Evolutionary conservation across 2,329 filamentous ascomycete species (phyloP), one percentile per base, ranked within the genome.

Genomic region (Pseudocercospora fuligena): DNA sequence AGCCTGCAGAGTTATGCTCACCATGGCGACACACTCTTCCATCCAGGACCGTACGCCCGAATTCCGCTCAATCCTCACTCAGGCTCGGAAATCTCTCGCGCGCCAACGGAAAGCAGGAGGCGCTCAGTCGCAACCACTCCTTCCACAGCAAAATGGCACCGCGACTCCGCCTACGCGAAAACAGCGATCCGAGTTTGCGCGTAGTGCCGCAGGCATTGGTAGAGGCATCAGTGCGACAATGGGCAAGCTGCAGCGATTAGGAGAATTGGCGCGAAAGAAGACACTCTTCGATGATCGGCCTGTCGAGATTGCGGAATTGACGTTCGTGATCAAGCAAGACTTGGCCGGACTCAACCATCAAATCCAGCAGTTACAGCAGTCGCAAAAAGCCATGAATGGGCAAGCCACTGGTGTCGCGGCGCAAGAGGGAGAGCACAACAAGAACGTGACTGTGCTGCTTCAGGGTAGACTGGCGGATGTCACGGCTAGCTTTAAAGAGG

Each of bases 311-410:
- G 95, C 95, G 79, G 93, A 98, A 80, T 88, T 97, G 78, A 97
- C 94, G 7, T 97, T 94, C 76, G 92, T 98, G 77, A 97, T 98
- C 84, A 98, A 98, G 82, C 94, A 98, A 84, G 94, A 98, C 76
- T 87, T 98, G 61, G 92, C 93, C 1, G 89, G 86, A 4, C 80
- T 92, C 65, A 98, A 97, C 80, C 89, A 93, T 72, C 92, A 97
- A 77, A 98, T 98, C 73, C 91, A 91, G 54, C 85, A 86, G 9
- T 84, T 99, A n/a, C 92, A 97, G 77, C 82, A 86, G 6, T 85
- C 97, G 54, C 90, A 93, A 14, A 87, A 89, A 62, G 46, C 54
- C 87, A 92, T 66, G 90, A 94, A 79, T 90, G 92, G 19, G 80
- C 29, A 76, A 75, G 66, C 68, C 14, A 40, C 43, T 25, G 31